phyloP scores from a whole-genome alignment of 768 basidiomycete species.

The Grammothele lineata region DNA sequence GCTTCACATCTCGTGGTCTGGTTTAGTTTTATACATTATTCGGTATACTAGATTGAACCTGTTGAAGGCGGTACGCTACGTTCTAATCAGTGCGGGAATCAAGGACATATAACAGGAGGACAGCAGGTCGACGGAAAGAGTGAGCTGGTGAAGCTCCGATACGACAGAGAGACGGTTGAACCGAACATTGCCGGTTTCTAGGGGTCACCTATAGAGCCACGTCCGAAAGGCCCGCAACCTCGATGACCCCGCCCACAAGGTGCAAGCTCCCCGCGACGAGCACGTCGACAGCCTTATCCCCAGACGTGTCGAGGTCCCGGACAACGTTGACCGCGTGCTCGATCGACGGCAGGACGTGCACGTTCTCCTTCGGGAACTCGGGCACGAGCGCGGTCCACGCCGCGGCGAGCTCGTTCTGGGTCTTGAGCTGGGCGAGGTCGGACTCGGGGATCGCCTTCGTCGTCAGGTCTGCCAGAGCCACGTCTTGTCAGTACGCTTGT shows the following conservation, averaged over 20 bases:
- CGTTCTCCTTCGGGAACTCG: slow-evolving; percentile 50
- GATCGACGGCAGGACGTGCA: slow-evolving; percentile 83
- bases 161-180: background rate
- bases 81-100: background rate
- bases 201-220: slow-evolving; percentile 52
- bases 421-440: slow-evolving; percentile 62
- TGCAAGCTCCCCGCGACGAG: slow-evolving; percentile 91
- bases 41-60: slow-evolving; percentile 19
- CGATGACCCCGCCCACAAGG: slow-evolving; percentile 90
- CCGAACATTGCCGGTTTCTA: too few relatives aligned
- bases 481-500: slow-evolving; percentile 10
- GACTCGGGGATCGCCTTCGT: slow-evolving; percentile 58
- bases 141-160: background rate
- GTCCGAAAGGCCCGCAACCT: slow-evolving; percentile 80
- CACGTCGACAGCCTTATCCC: slow-evolving; percentile 43
- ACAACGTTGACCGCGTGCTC: slow-evolving; percentile 81
- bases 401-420: slow-evolving; percentile 69
- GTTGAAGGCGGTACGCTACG: slow-evolving; percentile 31
- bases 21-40: background rate
- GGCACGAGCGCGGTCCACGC: slow-evolving; percentile 70
- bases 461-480: slow-evolving; percentile 59
- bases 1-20: too few relatives aligned
- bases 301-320: slow-evolving; percentile 32
- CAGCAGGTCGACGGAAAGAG: background rate
- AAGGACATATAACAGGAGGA: background rate